Percentiles rank a stretch among this genome's conserved stretches.
phyloP scores from a whole-genome alignment of 345 rosid genomes.

The Melastoma malabathricum region DNA sequence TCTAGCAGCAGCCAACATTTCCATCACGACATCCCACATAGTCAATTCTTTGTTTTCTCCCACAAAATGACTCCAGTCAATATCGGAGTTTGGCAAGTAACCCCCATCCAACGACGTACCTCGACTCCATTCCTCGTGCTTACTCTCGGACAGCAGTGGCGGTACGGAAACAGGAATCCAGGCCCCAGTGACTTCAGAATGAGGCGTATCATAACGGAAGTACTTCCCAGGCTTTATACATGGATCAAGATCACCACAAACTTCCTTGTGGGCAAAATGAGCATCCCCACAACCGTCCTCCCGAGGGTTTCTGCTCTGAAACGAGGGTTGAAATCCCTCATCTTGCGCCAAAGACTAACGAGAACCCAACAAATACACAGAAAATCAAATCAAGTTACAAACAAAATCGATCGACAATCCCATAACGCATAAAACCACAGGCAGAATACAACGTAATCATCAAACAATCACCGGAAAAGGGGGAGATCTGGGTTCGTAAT shows the following conservation, averaged over 20 bases:
- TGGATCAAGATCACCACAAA: too few relatives aligned
- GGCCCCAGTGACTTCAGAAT: conserved; percentile 70
- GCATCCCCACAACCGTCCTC: too few relatives aligned
- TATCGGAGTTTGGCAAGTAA: conserved; percentile 75
- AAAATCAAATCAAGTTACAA: too few relatives aligned
- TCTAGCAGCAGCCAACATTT: conserved; percentile 72
- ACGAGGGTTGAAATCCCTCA: too few relatives aligned
- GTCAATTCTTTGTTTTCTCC: conserved; percentile 68
- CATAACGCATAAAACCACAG: too few relatives aligned
- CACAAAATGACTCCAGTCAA: conserved; percentile 60
- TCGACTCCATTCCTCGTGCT: conserved; percentile 52
- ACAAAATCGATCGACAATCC: too few relatives aligned
- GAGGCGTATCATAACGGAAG: conserved; percentile 69
- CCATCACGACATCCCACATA: conserved; percentile 88
- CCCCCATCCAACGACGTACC: conserved; percentile 59
- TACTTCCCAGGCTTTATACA: conserved; percentile 38
- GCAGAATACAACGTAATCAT: not conserved
- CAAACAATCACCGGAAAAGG: not conserved
- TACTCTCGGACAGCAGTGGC: conserved; percentile 50
- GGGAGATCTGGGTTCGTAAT: conserved; percentile 2
- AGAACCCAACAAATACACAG: too few relatives aligned
- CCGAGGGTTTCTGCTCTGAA: too few relatives aligned
- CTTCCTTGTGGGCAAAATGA: too few relatives aligned
- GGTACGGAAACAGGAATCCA: conserved; percentile 99
- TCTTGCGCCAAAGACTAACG: too few relatives aligned